Conservation (phyloP, 495 filamentous ascomycete genomes). For the Bathelium albidoporum region DNA sequence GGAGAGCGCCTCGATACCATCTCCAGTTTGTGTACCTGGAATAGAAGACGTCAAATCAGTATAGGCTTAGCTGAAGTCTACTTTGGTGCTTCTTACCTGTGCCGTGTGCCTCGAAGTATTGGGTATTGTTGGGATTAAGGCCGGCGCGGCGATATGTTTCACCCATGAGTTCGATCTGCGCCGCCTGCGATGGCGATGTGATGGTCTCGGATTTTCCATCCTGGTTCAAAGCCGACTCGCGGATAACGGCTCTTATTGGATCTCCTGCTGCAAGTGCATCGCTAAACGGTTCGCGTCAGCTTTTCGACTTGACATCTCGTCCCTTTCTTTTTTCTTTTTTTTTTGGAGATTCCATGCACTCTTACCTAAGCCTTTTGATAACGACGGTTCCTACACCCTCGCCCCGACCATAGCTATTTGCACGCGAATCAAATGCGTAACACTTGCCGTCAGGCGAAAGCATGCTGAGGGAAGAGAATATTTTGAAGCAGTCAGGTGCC, state of each 20-base stretch:
- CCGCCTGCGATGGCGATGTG: background rate
- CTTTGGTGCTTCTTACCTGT: slow-evolving; percentile 18
- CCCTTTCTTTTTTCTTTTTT: no score
- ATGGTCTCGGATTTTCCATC: background rate
- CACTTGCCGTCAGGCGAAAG: background rate
- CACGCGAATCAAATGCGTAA: no score
- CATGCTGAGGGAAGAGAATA: no score
- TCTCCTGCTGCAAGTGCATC: background rate
- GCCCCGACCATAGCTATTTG: no score
- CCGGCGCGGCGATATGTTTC: background rate
- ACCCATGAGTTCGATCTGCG: background rate
- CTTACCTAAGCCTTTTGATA: no score
- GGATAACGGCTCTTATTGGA: background rate
- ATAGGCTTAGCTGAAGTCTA: background rate
- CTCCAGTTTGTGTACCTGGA: slow-evolving; percentile 26
- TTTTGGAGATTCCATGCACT: background rate
- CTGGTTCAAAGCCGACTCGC: background rate
- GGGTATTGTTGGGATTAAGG: background rate
- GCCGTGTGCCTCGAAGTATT: slow-evolving; percentile 24
- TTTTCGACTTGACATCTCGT: background rate
- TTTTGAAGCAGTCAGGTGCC: no score
- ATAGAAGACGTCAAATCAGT: background rate
- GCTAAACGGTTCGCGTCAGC: background rate
- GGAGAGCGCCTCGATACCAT: slow-evolving; percentile 25
- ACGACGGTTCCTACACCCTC: no score